These are phyloP conservation scores for Albugo laibachii DNA, from an alignment of 352 stramenopile genomes.

Conservation along the genomic window DNA sequence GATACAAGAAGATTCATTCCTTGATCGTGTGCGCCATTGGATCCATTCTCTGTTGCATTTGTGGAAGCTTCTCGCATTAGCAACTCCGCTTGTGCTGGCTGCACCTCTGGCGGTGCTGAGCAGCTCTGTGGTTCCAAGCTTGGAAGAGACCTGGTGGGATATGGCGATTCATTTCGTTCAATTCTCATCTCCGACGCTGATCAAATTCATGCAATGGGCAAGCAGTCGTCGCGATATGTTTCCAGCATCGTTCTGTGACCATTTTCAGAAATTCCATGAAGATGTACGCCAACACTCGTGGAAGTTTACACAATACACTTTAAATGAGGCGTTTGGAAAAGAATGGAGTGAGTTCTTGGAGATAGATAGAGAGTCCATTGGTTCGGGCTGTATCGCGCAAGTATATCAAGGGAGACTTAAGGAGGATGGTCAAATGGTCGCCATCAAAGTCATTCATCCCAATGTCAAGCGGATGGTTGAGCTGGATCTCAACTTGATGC, in stretches of 20 bases:
- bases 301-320: slow-evolving; percentile 58
- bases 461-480: slow-evolving; percentile 73
- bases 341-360: slow-evolving; percentile 47
- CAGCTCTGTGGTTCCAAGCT: slow-evolving; percentile 3
- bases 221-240: slow-evolving; percentile 90
- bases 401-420: slow-evolving; percentile 79
- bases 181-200: slow-evolving; percentile 73
- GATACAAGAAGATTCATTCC: no score
- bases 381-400: slow-evolving; percentile 88
- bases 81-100: slow-evolving; percentile 23
- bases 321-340: slow-evolving; percentile 70
- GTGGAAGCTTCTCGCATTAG: slow-evolving; percentile 32
- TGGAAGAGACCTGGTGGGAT: slow-evolving; percentile 44
- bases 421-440: slow-evolving; percentile 35
- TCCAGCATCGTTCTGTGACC: slow-evolving; percentile 74
- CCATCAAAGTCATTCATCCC: slow-evolving; percentile 88
- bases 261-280: slow-evolving; percentile 82
- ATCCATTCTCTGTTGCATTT: slow-evolving; percentile 16
- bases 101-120: slow-evolving; percentile 5
- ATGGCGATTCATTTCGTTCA: slow-evolving; percentile 37
- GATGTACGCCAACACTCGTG: slow-evolving; percentile 71
- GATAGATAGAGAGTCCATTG: slow-evolving; percentile 44
- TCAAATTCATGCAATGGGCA: slow-evolving; percentile 94
- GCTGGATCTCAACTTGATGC: slow-evolving; percentile 74
- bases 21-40: no score